A percentile compares a stretch with the other conserved stretches of the same genome.
These are phyloP conservation scores for Novymonas esmeraldas DNA, from an alignment of 208 protist species.

Conservation along the genomic window DNA sequence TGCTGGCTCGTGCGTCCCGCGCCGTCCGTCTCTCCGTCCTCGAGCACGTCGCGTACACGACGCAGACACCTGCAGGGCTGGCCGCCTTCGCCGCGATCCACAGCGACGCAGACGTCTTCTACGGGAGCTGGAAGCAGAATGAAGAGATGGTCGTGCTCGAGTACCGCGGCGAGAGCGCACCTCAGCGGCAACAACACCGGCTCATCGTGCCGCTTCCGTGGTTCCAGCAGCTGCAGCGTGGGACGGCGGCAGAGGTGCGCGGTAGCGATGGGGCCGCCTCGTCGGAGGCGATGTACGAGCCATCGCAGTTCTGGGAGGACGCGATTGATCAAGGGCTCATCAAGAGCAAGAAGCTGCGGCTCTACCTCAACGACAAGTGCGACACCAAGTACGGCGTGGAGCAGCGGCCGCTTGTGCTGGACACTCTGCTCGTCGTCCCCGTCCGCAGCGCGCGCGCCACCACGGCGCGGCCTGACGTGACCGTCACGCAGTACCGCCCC, in stretches of 20 bases:
- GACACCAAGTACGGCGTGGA: slow-evolving; percentile 58
- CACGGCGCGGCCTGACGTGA: neutral
- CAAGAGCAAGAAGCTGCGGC: slow-evolving; percentile 62
- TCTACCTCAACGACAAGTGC: slow-evolving; percentile 77
- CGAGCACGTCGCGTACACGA: slow-evolving; percentile 30
- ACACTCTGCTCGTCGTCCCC: slow-evolving; percentile 22
- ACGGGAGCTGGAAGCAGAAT: slow-evolving; percentile 2
- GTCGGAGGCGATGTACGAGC: slow-evolving; percentile 11
- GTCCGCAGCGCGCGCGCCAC: neutral
- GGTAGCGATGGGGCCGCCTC: no score
- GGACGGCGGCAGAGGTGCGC: no score
- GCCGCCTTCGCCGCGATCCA: slow-evolving; percentile 15
- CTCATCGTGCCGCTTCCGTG: slow-evolving; percentile 15
- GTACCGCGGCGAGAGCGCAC: neutral
- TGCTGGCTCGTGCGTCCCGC: slow-evolving; percentile 14
- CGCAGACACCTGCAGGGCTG: slow-evolving; percentile 7
- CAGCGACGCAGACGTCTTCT: slow-evolving; percentile 8
- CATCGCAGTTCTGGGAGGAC: slow-evolving; percentile 29
- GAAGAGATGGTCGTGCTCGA: slow-evolving; percentile 31
- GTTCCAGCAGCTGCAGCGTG: slow-evolving; percentile 1
- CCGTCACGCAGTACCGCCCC: slow-evolving; percentile 12
- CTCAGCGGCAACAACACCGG: neutral
- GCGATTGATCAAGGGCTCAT: slow-evolving; percentile 47
- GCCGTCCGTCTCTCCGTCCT: slow-evolving; percentile 24
- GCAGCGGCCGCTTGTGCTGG: slow-evolving; percentile 48